phyloP scores from a whole-genome alignment of 108 stramenopile species.

The Nitzschia putrida region DNA sequence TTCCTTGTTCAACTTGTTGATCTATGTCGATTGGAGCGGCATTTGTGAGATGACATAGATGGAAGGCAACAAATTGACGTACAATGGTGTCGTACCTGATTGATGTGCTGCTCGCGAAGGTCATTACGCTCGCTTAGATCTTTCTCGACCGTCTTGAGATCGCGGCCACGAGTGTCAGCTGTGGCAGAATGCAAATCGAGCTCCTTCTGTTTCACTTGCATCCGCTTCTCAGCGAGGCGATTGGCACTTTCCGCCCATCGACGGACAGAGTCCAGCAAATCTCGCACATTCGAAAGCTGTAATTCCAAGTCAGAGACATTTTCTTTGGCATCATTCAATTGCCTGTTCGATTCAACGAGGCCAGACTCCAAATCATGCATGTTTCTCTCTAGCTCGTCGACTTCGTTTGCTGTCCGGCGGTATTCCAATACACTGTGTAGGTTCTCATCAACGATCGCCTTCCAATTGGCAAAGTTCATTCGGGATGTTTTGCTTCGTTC shows the following conservation, averaged over 20 bases:
- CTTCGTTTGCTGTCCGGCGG: conserved; percentile 52
- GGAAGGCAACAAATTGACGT: neutral
- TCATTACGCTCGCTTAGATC: conserved; percentile 48
- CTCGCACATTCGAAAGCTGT: conserved; percentile 48
- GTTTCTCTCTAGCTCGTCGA: conserved; percentile 50
- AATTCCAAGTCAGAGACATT: conserved; percentile 17
- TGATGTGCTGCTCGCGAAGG: conserved; percentile 60
- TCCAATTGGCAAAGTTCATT: conserved; percentile 53
- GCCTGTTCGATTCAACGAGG: conserved; percentile 23
- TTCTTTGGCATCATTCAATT: conserved; percentile 41
- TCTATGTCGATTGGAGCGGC: conserved; percentile 4
- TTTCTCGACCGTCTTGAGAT: conserved; percentile 62
- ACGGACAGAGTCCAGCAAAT: conserved; percentile 51
- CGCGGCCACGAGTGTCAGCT: conserved; percentile 43
- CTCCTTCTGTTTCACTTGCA: conserved; percentile 62
- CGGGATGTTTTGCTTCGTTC: conserved; percentile 39
- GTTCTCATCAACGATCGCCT: conserved; percentile 32
- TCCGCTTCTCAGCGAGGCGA: conserved; percentile 45
- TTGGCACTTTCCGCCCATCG: conserved; percentile 44
- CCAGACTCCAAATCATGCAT: conserved; percentile 37
- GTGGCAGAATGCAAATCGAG: conserved; percentile 31
- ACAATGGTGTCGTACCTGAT: conserved; percentile 13
- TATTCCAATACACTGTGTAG: conserved; percentile 48
- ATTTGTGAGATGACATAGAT: no score
- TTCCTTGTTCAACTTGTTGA: conserved; percentile 72